Base-by-base conservation (phyloP, 2,329 filamentous ascomycete genomes). In the Cercospora sojina region DNA sequence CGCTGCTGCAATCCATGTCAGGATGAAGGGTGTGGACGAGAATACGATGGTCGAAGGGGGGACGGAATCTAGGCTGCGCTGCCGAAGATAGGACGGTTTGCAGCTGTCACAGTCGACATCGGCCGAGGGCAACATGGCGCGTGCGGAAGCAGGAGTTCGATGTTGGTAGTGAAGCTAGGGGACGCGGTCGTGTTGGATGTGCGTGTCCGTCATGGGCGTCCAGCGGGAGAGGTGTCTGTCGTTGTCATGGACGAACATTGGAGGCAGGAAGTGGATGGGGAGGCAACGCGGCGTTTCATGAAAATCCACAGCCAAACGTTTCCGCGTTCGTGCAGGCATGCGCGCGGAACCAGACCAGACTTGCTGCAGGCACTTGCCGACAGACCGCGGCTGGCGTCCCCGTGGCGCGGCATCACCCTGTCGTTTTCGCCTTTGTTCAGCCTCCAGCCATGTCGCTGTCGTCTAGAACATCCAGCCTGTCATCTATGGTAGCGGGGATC, bases 1-100 rank as follows among this genome's bases (percentile, higher is more conserved):
- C 59, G 85, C 86, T 70, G 91, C 86, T 59, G 85, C 74, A 69
- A 86, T 70, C 78, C 94, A 94, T 41, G 91, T 91, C 66, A 87
- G 77, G 66, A 91, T 76, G 77, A 95, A 92, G 0, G 91, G 91
- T 3, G 86, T 77, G 9, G 86, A 83, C 25, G 91, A 86, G 65
- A 91, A 84, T 59, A 88, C 71, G 41, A 87, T 76, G 32, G 83
- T 80, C 53, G 84, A 80, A 38, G 84, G 74, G 32, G 83, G 80
- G 51, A 80, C 76, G 62, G 80, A 75, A 64, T 79, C 79, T 47
- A 80, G 79, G 29, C 83, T 69, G 79, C 70, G 67, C 59, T 77
- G 78, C n/a, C 18, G 32, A 41, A 79, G 74, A 72, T 81, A 82
- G 67, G 82, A 80, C 74, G 88, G 89, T 67, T 82, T 80, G 79